Evolutionary conservation across 371 early-diverging fungal species (phyloP), one percentile per base, ranked within the genome.

Genomic region (Dichotomocladium elegans): DNA sequence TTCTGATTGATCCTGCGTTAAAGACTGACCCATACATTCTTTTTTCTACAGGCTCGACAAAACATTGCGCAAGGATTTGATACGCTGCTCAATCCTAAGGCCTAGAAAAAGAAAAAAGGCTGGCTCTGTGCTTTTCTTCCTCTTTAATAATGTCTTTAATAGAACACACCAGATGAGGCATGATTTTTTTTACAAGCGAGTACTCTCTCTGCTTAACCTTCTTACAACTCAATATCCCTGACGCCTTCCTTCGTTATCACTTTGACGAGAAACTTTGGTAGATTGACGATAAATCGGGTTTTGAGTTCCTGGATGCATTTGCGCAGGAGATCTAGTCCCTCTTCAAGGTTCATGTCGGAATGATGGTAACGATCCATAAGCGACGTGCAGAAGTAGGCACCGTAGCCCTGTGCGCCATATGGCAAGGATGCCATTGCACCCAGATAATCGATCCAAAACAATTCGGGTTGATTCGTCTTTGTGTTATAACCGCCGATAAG

Each of bases 361-460:
- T 79, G 78, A 80, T 96, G 93, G 74, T 94, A 88, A 44, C 92
- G 86, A 80, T 98, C 98, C 88, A 98, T 83, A 22, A 94, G 77
- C 37, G 95, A 91, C 68, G 89, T 81, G 62, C 87, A 80, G 72
- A 95, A 95, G 80, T 92, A 95, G 17, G 91, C 77, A 37, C 92
- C 91, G 57, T 95, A 94, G 7, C 97, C 98, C 62, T 98, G 98
- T 45, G 92, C 90, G 17, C 91, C 96, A 72, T 83, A 96, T 29
- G 90, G 87, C 34, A 94, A 77, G 55, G 86, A 82, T 21, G 86
- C 82, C 75, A 85, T 77, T 1, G 91, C 79, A 17, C 91, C 89
- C 58, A 96, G 73, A 66, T 98, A 86, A 74, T 98, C 98, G 53
- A 95, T 77, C 95, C 97, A 93, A 79, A 87, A 95, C 47, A 98